A percentile compares a stretch with the other conserved stretches of the same genome.
These are phyloP conservation scores for Phylloporus sp. DNA, from an alignment of 768 basidiomycete genomes.

Conservation along the genomic window DNA sequence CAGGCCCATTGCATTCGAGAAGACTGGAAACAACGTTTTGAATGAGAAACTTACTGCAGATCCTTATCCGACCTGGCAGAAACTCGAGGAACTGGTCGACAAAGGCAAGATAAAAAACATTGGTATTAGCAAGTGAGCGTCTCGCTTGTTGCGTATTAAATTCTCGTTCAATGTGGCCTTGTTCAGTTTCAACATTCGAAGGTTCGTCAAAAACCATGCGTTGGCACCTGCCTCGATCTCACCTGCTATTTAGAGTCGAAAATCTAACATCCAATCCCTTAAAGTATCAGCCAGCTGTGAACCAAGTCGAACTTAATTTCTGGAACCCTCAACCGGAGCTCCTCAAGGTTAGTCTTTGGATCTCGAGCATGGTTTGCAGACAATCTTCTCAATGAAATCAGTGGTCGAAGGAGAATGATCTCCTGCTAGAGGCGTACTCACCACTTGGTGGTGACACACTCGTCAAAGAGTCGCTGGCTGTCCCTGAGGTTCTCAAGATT, in stretches of 20 bases:
- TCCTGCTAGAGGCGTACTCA: conserved; percentile 74
- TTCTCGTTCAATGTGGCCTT: neutral
- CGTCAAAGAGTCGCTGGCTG: conserved; percentile 52
- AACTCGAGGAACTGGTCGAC: conserved; percentile 71
- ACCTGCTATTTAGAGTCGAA: conserved; percentile 37
- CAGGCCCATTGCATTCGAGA: conserved; percentile 66
- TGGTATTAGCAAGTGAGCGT: conserved; percentile 75
- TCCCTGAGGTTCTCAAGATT: conserved; percentile 46
- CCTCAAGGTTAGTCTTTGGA: conserved; percentile 42
- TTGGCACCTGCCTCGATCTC: neutral
- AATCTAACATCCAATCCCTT: conserved; percentile 61
- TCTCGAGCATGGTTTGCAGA: neutral
- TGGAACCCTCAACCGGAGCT: conserved; percentile 77
- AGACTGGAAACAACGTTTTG: conserved; percentile 45
- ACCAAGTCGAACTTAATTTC: conserved; percentile 78
- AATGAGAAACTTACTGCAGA: conserved; percentile 58
- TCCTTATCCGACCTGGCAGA: conserved; percentile 77
- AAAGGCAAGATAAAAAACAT: conserved; percentile 78
- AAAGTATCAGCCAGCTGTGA: conserved; percentile 62
- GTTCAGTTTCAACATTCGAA: conserved; percentile 58
- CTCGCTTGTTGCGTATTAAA: neutral
- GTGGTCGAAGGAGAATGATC: conserved; percentile 64
- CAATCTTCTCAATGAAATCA: conserved; percentile 22
- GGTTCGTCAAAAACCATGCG: conserved; percentile 16
- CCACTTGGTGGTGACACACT: conserved; percentile 63